phyloP scores from a whole-genome alignment of 2,329 filamentous ascomycete species.

The Pseudogymnoascus destructans region DNA sequence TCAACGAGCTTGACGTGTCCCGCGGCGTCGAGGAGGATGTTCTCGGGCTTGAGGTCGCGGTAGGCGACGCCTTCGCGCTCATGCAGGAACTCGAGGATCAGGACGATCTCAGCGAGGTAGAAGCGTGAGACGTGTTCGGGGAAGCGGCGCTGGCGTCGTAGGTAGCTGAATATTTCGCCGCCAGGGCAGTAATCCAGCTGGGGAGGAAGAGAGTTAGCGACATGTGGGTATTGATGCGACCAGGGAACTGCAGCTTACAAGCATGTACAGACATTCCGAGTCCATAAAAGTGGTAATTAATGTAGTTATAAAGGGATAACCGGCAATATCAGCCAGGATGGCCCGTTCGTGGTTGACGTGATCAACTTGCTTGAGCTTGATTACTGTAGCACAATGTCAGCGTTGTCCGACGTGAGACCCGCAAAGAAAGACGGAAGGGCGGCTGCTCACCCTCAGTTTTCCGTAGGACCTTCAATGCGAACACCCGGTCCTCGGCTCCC shows the following conservation, averaged over 20 bases:
- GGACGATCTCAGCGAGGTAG: conserved; percentile 72
- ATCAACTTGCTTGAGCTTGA: conserved; percentile 75
- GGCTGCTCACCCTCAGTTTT: conserved; percentile 39
- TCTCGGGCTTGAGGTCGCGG: conserved; percentile 72
- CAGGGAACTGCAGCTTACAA: conserved; percentile 32
- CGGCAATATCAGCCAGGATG: conserved; percentile 63
- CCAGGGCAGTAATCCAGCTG: conserved; percentile 67
- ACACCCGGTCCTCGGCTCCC: conserved; percentile 51
- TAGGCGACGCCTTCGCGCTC: conserved; percentile 70
- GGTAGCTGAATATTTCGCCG: conserved; percentile 73
- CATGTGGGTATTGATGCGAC: background rate
- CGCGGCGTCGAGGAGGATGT: conserved; percentile 62
- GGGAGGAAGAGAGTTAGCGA: background rate
- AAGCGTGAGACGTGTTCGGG: conserved; percentile 67
- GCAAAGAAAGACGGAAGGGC: background rate
- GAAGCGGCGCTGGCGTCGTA: conserved; percentile 65
- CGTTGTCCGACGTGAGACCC: background rate
- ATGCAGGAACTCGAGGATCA: conserved; percentile 70
- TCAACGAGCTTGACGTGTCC: conserved; percentile 75
- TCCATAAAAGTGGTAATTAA: conserved; percentile 71
- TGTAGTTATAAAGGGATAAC: conserved; percentile 72
- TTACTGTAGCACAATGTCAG: conserved; percentile 35
- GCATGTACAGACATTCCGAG: conserved; percentile 65
- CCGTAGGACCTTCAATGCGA: conserved; percentile 67
- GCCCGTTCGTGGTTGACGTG: conserved; percentile 75